phyloP scores from a whole-genome alignment of 768 basidiomycete species.

The Hemileccinum rubropunctum region DNA sequence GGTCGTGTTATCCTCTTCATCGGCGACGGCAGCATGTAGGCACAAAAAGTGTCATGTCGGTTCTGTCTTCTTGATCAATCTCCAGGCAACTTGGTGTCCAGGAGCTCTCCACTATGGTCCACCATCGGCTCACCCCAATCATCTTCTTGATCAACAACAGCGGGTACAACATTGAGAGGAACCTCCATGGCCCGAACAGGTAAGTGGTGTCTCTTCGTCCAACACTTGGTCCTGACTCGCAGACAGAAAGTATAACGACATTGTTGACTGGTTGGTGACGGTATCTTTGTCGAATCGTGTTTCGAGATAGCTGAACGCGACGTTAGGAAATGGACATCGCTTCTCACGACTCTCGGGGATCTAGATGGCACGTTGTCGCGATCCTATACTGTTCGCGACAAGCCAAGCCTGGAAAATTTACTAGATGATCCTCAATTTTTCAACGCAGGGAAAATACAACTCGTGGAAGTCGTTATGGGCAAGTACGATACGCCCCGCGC shows the following conservation, averaged over 20 bases:
- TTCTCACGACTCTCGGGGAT: slow-evolving; percentile 61
- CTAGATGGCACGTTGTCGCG: slow-evolving; percentile 43
- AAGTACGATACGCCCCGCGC: slow-evolving; percentile 68
- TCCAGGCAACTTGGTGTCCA: slow-evolving; percentile 74
- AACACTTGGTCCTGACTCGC: not conserved
- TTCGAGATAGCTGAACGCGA: not conserved
- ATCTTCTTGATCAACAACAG: slow-evolving; percentile 80
- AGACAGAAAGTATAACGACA: slow-evolving; percentile 79
- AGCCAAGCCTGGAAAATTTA: slow-evolving; percentile 62
- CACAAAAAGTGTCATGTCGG: slow-evolving; percentile 5
- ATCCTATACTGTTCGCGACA: slow-evolving; percentile 68
- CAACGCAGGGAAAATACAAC: slow-evolving; percentile 62
- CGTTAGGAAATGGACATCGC: slow-evolving; percentile 58
- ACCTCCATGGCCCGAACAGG: slow-evolving; percentile 64
- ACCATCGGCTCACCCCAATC: slow-evolving; percentile 70
- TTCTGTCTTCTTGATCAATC: slow-evolving; percentile 4
- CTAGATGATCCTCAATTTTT: slow-evolving; percentile 64
- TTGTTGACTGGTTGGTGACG: slow-evolving; percentile 69
- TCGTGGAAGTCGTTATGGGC: slow-evolving; percentile 80
- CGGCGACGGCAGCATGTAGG: slow-evolving; percentile 80
- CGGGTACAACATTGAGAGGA: slow-evolving; percentile 87
- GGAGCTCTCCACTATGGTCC: slow-evolving; percentile 83
- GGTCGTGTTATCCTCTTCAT: slow-evolving; percentile 79
- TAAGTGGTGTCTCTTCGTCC: slow-evolving; percentile 11
- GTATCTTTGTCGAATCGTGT: not conserved